Conservation (phyloP, 192 early-diverging fungal genomes). For the Dissophora ornata region DNA sequence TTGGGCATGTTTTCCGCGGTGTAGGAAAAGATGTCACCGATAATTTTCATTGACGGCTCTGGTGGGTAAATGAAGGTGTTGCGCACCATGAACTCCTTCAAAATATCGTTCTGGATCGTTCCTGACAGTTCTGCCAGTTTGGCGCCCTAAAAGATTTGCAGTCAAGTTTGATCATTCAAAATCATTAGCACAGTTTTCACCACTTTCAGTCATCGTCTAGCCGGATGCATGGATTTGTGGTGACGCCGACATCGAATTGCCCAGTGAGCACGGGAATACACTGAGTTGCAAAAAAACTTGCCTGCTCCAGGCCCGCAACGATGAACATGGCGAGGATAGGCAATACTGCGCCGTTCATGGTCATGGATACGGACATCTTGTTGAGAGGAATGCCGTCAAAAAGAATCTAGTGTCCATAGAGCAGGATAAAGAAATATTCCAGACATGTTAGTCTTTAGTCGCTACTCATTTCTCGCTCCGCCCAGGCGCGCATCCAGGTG, state of each 20-base stretch:
- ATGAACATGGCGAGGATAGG: slow-evolving; percentile 93
- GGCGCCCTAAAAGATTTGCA: slow-evolving; percentile 61
- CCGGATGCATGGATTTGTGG: too few species aligned
- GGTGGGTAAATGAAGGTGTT: slow-evolving; percentile 97
- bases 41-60: slow-evolving; percentile 88
- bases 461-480: too few species aligned
- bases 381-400: slow-evolving; percentile 91
- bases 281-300: background rate
- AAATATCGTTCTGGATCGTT: slow-evolving; percentile 93
- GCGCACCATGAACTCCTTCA: slow-evolving; percentile 95
- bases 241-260: too few species aligned
- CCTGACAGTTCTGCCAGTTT: slow-evolving; percentile 83
- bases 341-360: slow-evolving; percentile 95
- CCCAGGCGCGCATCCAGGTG: too few species aligned
- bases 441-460: too few species aligned
- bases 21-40: slow-evolving; percentile 92
- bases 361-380: slow-evolving; percentile 94
- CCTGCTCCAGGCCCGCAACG: slow-evolving; percentile 87
- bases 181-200: too few species aligned
- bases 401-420: slow-evolving; percentile 65
- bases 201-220: too few species aligned
- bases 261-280: too few species aligned
- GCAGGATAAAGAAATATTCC: background rate
- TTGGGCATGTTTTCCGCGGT: slow-evolving; percentile 91
- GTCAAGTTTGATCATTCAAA: too few species aligned